Conservation (phyloP, 1,284 basidiomycete species). For the Rhodotorula sp. region DNA sequence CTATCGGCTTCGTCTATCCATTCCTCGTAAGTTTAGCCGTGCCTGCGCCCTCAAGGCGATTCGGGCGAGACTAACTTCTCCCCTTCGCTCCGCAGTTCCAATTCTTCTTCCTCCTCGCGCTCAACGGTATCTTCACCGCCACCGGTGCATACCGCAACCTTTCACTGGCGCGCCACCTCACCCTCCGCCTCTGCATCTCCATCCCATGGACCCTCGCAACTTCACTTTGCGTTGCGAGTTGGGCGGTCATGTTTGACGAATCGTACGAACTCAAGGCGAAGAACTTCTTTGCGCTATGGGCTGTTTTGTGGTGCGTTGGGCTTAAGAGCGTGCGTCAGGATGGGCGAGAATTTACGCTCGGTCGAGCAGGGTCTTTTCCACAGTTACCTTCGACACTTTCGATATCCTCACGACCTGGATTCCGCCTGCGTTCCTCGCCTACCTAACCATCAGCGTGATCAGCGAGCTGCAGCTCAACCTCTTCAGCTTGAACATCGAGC, state of each 20-base stretch:
- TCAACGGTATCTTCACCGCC: slow-evolving; percentile 31
- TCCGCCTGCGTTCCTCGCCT: slow-evolving; percentile 5
- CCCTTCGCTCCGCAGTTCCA: slow-evolving; percentile 9
- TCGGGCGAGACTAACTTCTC: background rate
- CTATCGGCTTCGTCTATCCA: slow-evolving; percentile 25
- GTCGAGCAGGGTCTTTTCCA: slow-evolving; percentile 21
- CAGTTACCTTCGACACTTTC: slow-evolving; percentile 32
- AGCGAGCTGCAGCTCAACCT: too few relatives aligned
- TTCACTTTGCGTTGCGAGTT: slow-evolving; percentile 20
- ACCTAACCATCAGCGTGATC: background rate
- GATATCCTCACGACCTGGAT: slow-evolving; percentile 29
- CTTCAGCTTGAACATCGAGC: too few relatives aligned
- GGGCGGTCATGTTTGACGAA: slow-evolving; percentile 27
- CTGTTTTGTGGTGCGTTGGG: slow-evolving; percentile 23
- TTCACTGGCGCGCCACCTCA: slow-evolving; percentile 13
- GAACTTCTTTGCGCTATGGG: slow-evolving; percentile 39
- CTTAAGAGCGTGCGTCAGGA: too few relatives aligned
- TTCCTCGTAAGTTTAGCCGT: slow-evolving; percentile 8
- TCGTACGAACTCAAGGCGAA: slow-evolving; percentile 20
- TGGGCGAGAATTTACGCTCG: background rate
- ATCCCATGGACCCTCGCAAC: slow-evolving; percentile 35
- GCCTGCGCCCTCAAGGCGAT: slow-evolving; percentile 5
- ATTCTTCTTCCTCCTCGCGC: slow-evolving; percentile 17
- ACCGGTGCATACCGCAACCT: slow-evolving; percentile 33
- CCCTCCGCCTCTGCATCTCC: slow-evolving; percentile 25